Evolutionary conservation across 1,284 basidiomycete species (phyloP).

Genomic region (Sporisorium sorghi): DNA sequence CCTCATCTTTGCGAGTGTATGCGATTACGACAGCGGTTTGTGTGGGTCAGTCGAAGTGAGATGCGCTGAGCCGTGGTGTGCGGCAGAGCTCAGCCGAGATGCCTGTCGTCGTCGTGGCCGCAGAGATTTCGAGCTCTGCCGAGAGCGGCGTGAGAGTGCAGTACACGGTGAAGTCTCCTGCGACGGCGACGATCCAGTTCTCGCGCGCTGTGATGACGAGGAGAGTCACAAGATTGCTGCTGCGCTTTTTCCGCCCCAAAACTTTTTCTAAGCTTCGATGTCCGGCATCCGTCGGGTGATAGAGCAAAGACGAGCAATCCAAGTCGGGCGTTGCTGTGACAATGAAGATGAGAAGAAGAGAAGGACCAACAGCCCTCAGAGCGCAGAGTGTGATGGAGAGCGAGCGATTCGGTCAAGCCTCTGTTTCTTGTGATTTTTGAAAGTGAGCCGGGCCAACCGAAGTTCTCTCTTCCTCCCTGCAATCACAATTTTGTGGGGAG

Average conservation of each 20-base stretch:
- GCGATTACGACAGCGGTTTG: no score
- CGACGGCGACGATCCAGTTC: background rate
- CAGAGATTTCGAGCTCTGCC: background rate
- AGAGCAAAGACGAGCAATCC: background rate
- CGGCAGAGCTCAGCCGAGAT: background rate
- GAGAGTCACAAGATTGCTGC: background rate
- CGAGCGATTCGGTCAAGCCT: background rate
- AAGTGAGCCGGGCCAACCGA: background rate
- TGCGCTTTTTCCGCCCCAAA: background rate
- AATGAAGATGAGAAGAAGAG: background rate
- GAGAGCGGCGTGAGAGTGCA: background rate
- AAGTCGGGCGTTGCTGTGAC: background rate
- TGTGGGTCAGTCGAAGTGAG: background rate
- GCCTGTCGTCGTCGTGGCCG: background rate
- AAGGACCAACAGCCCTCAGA: background rate
- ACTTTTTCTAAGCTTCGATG: background rate
- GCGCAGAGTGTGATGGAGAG: no score
- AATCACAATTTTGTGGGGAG: background rate
- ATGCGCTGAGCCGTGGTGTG: background rate
- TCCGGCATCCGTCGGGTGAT: background rate
- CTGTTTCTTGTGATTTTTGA: background rate
- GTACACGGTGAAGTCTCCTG: background rate
- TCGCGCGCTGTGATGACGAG: no score
- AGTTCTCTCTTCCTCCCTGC: no score
- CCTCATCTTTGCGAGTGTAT: constrained; percentile 34